Evolutionary conservation across 306 rosid genomes (phyloP).

Genomic region (Vicia sativa): DNA sequence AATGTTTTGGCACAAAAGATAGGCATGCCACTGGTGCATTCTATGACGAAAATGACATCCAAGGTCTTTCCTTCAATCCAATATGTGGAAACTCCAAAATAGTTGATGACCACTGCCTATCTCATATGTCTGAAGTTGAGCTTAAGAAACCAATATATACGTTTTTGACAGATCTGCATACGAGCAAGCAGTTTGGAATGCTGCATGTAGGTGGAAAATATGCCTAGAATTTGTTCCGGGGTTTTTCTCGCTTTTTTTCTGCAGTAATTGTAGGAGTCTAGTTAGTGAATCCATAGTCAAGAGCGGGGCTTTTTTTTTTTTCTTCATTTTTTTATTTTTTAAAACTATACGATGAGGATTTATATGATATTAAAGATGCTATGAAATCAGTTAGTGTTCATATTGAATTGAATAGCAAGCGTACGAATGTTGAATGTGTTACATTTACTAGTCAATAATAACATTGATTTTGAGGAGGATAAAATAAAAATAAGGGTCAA

Average conservation of each 20-base stretch:
- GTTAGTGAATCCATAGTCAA: constrained; percentile 18
- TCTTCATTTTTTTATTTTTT: constrained; percentile 20
- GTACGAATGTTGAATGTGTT: not conserved
- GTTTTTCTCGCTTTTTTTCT: not conserved
- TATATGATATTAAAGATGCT: constrained; percentile 20
- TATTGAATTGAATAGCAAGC: constrained; percentile 29
- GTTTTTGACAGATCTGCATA: constrained; percentile 37
- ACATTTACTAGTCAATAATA: not conserved
- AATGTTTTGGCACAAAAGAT: constrained; percentile 43
- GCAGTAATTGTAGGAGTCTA: constrained; percentile 33
- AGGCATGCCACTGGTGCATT: constrained; percentile 32
- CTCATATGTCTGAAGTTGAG: constrained; percentile 30
- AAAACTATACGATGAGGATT: constrained; percentile 14
- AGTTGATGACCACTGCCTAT: too few relatives aligned
- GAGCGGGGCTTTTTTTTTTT: not conserved
- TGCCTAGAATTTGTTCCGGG: constrained; percentile 34
- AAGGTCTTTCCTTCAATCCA: constrained; percentile 35
- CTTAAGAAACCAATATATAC: constrained; percentile 34
- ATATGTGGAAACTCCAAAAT: too few relatives aligned
- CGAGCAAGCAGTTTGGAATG: constrained; percentile 40
- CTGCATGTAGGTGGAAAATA: constrained; percentile 36
- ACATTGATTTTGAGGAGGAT: not conserved
- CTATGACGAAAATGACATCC: constrained; percentile 37
- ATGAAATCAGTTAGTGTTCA: constrained; percentile 35
- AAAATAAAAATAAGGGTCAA: not conserved